Evolutionary conservation across 768 basidiomycete species (phyloP), one percentile per base, ranked within the genome.

Genomic region (Mycena crocata): DNA sequence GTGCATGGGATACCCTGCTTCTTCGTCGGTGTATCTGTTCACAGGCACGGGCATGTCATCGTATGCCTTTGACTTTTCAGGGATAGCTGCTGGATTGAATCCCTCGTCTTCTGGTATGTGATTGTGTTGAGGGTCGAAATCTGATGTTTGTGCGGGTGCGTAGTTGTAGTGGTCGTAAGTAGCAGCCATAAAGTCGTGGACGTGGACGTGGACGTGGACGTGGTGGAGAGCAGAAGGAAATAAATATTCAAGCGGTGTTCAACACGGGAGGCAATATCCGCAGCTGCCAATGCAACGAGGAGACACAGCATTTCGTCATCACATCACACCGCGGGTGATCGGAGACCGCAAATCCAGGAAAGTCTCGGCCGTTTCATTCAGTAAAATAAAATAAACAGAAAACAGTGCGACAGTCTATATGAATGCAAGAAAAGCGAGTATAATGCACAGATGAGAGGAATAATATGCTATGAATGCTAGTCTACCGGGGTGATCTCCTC

Each of bases 401-500:
- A 37, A 9, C 35, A 37, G 50, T 39, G 12, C 24, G 13, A 32
- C 23, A 34, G 21, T 58, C 57, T 67, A 63, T 52, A 31, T 31
- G 39, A 55, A 64, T 57, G 64, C 52, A 62, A 65, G 37, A 51
- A 49, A 49, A 37, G 57, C 52, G 23, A 35, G 24, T 57, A 63
- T 68, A 60, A 52, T 58, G 64, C 57, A 67, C 57, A 63, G 45
- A 50, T 59, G 66, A 15, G 21, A 24, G 23, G 40, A 61, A 37
- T 70, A 28, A 30, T 49, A 63, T 55, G 59, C 57, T 55, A 67
- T 67, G 34, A 59, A 52, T 42, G 48, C 48, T 51, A 49, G 13
- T 81, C 79, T 62, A 84, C 73, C 39, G 82, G 81, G 23, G 80
- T 81, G 31, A 74, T 76, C 56, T 85, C 81, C 57, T 85, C 81